Base-by-base conservation (phyloP, 768 basidiomycete genomes). In the Boletus pseudopeckii region DNA sequence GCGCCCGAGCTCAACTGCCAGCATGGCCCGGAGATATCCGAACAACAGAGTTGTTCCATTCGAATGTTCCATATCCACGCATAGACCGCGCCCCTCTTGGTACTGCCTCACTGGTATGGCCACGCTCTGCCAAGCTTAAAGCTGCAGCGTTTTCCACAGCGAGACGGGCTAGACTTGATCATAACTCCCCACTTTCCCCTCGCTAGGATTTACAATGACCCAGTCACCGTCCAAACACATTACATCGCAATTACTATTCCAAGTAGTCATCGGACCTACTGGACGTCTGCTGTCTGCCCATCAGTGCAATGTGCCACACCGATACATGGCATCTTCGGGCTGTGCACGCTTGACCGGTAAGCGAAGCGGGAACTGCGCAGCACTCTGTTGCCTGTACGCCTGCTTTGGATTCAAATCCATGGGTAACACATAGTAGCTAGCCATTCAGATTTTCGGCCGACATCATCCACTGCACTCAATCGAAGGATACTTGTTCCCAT, bases 61-160 rank as follows among this genome's bases (percentile, higher is more conserved):
- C 55, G 65, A 67, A 66, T 53, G 48, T 66, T 66, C 65, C 53
- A 59, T 61, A 20, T 53, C 56, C 64, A 54, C 57, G 15, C 28
- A 45, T 41, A 14, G 56, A 48, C 52, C 52, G 59, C 50, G 45
- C 45, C 26, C 1, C 9, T 37, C 4, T 7, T 36, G 7, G 50
- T 53, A 59, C 52, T 17, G 61, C 61, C 61, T 52, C 52, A 10
- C n/a, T n/a, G n/a, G n/a, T n/a, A n/a, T n/a, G 14, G n/a, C 18
- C 32, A 24, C 30, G n/a, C 41, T 15, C 24, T 2, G 34, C 45
- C 45, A 36, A 36, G 33, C 14, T 10, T 30, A 7, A 7, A 28
- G 26, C 8, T 30, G 17, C 22, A 4, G 2, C 44, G 18, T 32
- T 15, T 5, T 14, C 28, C 40, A 44, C 45, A 9, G 40, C 34